Base-by-base conservation (phyloP, 2,329 filamentous ascomycete species). In the Blumeria graminis region DNA sequence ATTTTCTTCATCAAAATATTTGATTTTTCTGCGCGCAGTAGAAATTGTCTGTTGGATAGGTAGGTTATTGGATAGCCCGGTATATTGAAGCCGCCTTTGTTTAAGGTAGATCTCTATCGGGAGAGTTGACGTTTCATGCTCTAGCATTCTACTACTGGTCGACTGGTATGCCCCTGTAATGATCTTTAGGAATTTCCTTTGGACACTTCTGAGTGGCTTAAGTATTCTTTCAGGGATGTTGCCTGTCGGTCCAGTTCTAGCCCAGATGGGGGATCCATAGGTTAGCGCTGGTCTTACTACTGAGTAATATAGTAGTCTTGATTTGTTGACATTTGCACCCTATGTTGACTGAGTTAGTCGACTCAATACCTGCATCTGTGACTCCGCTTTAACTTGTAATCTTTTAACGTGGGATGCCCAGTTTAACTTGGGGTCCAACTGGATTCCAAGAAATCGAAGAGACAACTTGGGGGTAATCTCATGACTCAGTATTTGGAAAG, bases 341-440 rank as follows among this genome's bases (percentile, higher is more conserved):
- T 33, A 54, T 33, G 51, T 54, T 18, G 51, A 54, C 35, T 54
- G 51, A n/a, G 51, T 54, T n/a, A 54, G 51, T 39, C 51, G 16
- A 38, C 51, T 54, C 34, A 54, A 22, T 13, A 18, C 33, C 33
- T 54, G 34, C 33, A 54, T n/a, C 34, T 38, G n/a, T 13, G 33
- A 16, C 18, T 16, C 51, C 10, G n/a, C n/a, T 32, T 28, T 54
- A 10, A 7, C 14, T 38, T 54, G 28, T 16, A 54, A 22, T 18
- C 35, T 38, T 22, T 54, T 54, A 10, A 54, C 13, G n/a, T 54
- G 51, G 3, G 51, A 14, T n/a, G 16, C 18, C 34, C 51, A 22
- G 34, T 38, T 54, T 28, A 52, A 34, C 22, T 52, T 52, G 13
- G 48, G 6, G n/a, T 52, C 48, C 13, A 52, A n/a, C 13, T 54